Conservation (phyloP, 2,329 filamentous ascomycete species). For the Sporothrix variecibatus region DNA sequence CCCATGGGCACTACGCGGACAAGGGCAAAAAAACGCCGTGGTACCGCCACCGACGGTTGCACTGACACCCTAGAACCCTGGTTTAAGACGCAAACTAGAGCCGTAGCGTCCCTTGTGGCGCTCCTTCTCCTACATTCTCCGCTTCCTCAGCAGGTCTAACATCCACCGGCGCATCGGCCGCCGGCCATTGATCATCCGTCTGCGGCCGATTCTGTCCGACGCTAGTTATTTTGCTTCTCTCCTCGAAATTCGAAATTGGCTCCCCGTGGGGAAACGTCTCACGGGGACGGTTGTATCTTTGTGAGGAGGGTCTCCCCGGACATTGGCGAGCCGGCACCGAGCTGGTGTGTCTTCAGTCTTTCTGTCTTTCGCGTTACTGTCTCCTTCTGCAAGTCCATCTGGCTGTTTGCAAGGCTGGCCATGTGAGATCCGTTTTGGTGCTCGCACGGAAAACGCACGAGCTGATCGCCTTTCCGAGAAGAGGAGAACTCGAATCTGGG, state of each 20-base stretch:
- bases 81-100: neutral
- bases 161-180: neutral
- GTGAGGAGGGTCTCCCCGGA: neutral
- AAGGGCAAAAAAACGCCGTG: constrained; percentile 10
- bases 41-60: neutral
- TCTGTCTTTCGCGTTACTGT: too few species aligned
- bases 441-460: neutral
- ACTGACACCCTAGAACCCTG: neutral
- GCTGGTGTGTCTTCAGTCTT: neutral
- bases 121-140: too few species aligned
- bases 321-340: neutral
- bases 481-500: neutral
- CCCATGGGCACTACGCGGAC: neutral
- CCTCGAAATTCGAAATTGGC: neutral
- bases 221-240: neutral
- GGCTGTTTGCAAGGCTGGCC: neutral
- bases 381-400: neutral
- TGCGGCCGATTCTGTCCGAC: constrained; percentile 2
- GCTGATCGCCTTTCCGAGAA: neutral
- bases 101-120: neutral
- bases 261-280: constrained; percentile 7
- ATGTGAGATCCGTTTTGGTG: neutral
- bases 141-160: neutral
- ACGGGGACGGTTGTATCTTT: neutral
- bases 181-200: neutral